These are phyloP conservation scores for Ceratobasidium sp. DNA, from an alignment of 1,284 basidiomycete genomes.

Conservation along the genomic window DNA sequence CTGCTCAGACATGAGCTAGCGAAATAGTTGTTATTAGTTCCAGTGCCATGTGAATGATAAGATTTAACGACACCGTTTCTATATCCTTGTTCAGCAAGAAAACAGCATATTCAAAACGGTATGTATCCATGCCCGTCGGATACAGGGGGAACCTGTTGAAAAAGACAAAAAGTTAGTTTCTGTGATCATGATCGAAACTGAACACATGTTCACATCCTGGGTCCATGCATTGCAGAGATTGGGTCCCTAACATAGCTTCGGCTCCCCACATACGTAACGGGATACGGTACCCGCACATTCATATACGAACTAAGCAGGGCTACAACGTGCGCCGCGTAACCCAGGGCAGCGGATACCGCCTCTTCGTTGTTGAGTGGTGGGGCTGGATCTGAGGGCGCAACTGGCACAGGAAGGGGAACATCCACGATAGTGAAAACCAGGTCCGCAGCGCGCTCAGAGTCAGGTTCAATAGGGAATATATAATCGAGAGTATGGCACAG, in stretches of 20 bases:
- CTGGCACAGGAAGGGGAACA: slow-evolving; percentile 83
- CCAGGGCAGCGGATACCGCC: slow-evolving; percentile 80
- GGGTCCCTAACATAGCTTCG: slow-evolving; percentile 86
- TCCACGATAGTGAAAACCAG: slow-evolving; percentile 82
- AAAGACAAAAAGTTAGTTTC: slow-evolving; percentile 43
- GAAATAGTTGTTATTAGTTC: slow-evolving; percentile 42
- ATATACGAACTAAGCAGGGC: slow-evolving; percentile 80
- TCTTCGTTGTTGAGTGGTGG: slow-evolving; percentile 90
- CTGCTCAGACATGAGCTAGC: slow-evolving; percentile 85
- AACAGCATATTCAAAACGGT: slow-evolving; percentile 97
- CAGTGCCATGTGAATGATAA: slow-evolving; percentile 40
- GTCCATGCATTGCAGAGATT: slow-evolving; percentile 91
- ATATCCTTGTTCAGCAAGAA: slow-evolving; percentile 97
- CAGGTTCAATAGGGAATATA: slow-evolving; percentile 87
- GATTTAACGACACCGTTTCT: slow-evolving; percentile 70
- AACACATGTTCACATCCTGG: slow-evolving; percentile 72
- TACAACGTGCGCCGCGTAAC: slow-evolving; percentile 83
- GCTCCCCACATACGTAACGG: slow-evolving; percentile 85
- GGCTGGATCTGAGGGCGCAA: slow-evolving; percentile 74
- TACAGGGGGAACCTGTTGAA: slow-evolving; percentile 85
- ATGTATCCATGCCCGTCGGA: slow-evolving; percentile 90
- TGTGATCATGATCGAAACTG: slow-evolving; percentile 1
- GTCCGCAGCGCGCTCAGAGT: slow-evolving; percentile 67
- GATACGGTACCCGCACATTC: slow-evolving; percentile 80
- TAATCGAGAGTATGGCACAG: slow-evolving; percentile 76